Conservation (phyloP, 345 rosid species). For the Brassica carinata region DNA sequence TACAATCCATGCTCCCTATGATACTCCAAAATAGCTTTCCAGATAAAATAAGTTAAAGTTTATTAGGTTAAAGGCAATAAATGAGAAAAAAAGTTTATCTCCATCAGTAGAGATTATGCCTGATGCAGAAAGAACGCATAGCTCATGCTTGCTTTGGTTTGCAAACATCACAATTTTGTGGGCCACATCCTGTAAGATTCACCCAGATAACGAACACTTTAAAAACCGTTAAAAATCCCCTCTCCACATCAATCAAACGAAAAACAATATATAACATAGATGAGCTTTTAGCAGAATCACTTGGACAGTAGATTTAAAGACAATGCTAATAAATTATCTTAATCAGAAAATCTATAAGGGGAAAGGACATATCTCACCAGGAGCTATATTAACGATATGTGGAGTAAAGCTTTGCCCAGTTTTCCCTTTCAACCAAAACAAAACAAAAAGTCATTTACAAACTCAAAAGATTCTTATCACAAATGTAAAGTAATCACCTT, state of each 20-base stretch:
- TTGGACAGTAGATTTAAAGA: neutral
- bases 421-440: no score
- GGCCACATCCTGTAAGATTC: conserved; percentile 64
- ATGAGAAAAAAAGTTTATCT: no score
- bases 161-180: conserved; percentile 73
- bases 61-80: no score
- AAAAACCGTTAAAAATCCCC: neutral
- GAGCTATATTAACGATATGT: no score
- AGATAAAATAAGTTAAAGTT: no score
- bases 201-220: conserved; percentile 30
- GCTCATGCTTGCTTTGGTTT: conserved; percentile 80
- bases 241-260: neutral
- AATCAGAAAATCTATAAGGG: neutral
- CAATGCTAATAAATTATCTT: neutral
- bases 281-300: neutral
- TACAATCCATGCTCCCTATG: no score
- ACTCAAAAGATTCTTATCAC: no score
- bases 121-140: conserved; percentile 86
- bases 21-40: no score
- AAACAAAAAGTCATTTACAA: no score
- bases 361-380: neutral
- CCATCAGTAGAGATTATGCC: conserved; percentile 80
- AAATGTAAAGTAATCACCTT: no score
- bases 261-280: neutral
- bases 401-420: no score